Evolutionary conservation across 176 grass and related monocot species (phyloP).

Genomic region (Poa annua): DNA sequence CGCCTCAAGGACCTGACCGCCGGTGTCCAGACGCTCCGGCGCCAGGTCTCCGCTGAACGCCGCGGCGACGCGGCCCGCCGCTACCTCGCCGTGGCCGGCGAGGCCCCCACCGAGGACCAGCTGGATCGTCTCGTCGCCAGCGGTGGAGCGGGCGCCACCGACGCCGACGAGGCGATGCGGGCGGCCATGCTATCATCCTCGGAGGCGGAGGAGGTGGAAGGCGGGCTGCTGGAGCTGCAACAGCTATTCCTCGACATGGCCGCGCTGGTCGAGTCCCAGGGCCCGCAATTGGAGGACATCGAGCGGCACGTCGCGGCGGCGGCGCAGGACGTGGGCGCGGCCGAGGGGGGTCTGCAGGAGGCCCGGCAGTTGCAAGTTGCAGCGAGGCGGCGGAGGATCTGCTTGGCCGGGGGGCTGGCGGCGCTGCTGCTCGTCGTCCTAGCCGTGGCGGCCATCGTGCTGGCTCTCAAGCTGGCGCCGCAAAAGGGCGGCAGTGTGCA

Average conservation of each 20-base stretch:
- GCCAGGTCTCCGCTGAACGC: constrained; percentile 56
- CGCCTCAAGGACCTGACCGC: constrained; percentile 62
- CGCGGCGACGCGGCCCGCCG: constrained; percentile 57
- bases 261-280: constrained; percentile 66
- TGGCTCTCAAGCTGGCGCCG: constrained; percentile 28
- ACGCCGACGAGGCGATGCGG: constrained; percentile 44
- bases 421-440: constrained; percentile 56
- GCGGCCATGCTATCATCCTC: constrained; percentile 50
- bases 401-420: constrained; percentile 35
- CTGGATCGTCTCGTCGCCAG: constrained; percentile 52
- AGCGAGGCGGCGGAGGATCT: constrained; percentile 45
- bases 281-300: constrained; percentile 56
- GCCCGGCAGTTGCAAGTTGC: constrained; percentile 54
- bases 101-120: constrained; percentile 59
- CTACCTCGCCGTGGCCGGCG: constrained; percentile 70
- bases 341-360: constrained; percentile 44
- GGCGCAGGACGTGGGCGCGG: constrained; percentile 51
- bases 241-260: constrained; percentile 93
- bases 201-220: constrained; percentile 62
- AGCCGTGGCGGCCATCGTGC: constrained; percentile 39
- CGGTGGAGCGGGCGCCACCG: constrained; percentile 30
- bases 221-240: constrained; percentile 72
- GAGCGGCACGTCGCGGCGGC: constrained; percentile 61
- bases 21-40: constrained; percentile 54
- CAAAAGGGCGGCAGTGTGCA: constrained; percentile 28